Evolutionary conservation across 495 filamentous ascomycete genomes (phyloP).

Genomic region (Oleoguttula mirabilis): DNA sequence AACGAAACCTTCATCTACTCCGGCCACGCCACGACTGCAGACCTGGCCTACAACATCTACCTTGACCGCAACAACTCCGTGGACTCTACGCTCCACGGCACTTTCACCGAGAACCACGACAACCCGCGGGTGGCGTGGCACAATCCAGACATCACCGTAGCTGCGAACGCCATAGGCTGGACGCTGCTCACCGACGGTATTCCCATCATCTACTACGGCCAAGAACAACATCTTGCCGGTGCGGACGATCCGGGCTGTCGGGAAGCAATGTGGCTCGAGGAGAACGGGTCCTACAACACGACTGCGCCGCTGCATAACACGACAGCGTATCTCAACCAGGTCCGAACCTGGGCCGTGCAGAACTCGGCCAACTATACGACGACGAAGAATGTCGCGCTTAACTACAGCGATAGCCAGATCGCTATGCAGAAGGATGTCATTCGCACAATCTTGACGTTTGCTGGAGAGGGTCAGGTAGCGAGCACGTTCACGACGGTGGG

Average conservation of each 20-base stretch:
- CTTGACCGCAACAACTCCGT: slow-evolving; percentile 19
- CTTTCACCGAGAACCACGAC: slow-evolving; percentile 68
- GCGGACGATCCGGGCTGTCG: slow-evolving; percentile 45
- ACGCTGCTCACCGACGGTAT: slow-evolving; percentile 54
- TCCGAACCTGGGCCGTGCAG: slow-evolving; percentile 43
- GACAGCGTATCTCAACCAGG: slow-evolving; percentile 44
- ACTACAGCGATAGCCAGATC: not conserved
- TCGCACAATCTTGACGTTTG: not conserved
- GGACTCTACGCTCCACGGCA: slow-evolving; percentile 51
- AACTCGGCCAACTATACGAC: slow-evolving; percentile 3
- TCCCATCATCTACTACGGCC: slow-evolving; percentile 51
- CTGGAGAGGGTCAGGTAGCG: not conserved
- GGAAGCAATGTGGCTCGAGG: slow-evolving; percentile 52
- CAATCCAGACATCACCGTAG: slow-evolving; percentile 35
- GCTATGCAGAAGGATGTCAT: not conserved
- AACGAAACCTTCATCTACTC: slow-evolving; percentile 40
- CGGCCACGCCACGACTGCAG: slow-evolving; percentile 1
- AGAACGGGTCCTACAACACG: slow-evolving; percentile 45
- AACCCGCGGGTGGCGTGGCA: slow-evolving; percentile 49
- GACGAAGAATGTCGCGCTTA: not conserved
- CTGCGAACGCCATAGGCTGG: slow-evolving; percentile 56
- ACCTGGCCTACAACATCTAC: slow-evolving; percentile 14
- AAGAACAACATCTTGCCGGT: slow-evolving; percentile 55
- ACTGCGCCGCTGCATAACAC: slow-evolving; percentile 45
- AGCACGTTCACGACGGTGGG: not conserved